Evolutionary conservation across 1,284 basidiomycete genomes (phyloP).

Genomic region (Ceratobasidium theobromae): DNA sequence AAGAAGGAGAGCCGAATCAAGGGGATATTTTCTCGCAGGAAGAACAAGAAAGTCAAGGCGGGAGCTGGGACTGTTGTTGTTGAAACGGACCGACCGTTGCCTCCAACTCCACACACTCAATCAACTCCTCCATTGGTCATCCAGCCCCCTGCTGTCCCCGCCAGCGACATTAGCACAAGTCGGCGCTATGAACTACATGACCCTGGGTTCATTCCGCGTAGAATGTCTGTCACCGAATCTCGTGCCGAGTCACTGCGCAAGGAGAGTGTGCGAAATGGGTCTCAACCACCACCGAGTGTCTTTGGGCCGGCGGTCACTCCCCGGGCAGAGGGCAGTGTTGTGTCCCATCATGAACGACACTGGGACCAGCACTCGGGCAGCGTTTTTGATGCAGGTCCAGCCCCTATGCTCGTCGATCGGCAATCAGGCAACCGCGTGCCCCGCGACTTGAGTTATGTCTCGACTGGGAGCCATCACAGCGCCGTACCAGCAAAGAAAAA

Average conservation of each 20-base stretch:
- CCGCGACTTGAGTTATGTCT: conserved; percentile 7
- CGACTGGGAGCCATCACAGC: conserved; percentile 6
- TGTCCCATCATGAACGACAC: neutral
- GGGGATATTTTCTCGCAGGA: conserved; percentile 10
- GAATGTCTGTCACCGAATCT: neutral
- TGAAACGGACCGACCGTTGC: neutral
- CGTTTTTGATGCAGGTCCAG: neutral
- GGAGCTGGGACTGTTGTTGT: neutral
- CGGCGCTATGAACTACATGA: conserved; percentile 17
- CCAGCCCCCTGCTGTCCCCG: neutral
- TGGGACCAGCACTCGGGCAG: neutral
- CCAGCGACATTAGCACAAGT: conserved; percentile 8
- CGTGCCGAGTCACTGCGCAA: conserved; percentile 11
- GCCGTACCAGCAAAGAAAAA: conserved; percentile 7
- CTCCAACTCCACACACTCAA: neutral
- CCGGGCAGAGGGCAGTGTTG: neutral
- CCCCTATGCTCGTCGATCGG: conserved; percentile 6
- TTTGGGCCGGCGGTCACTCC: neutral
- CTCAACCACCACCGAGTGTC: neutral
- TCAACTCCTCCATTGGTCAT: neutral
- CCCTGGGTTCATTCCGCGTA: neutral
- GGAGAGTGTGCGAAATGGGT: too few species aligned
- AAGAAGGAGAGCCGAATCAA: conserved; percentile 26
- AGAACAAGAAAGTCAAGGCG: conserved; percentile 10
- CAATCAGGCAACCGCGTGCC: conserved; percentile 11